Percentiles rank a stretch among this genome's conserved stretches.
phyloP scores from a whole-genome alignment of 176 grass and related monocot species.

The Bolboschoenus planiculmis region DNA sequence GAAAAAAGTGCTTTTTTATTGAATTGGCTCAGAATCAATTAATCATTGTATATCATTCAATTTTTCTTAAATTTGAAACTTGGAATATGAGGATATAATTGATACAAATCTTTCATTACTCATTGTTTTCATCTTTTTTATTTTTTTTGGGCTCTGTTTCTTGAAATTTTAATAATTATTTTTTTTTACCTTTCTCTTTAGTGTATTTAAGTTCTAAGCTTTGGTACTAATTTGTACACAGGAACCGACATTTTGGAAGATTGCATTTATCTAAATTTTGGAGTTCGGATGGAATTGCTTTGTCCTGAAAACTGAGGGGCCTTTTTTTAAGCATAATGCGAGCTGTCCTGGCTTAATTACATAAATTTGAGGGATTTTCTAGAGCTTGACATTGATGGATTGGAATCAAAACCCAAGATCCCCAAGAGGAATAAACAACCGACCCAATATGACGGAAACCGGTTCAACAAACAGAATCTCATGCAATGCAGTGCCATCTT shows the following conservation, averaged over 20 bases:
- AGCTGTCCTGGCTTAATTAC: background rate
- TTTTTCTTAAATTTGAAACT: background rate
- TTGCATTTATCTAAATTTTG: conserved; percentile 3
- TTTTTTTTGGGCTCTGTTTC: background rate
- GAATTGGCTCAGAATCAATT: background rate
- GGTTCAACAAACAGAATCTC: background rate
- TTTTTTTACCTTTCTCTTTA: background rate
- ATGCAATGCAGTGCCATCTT: background rate
- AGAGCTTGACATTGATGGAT: background rate
- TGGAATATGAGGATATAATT: background rate
- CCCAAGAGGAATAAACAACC: conserved; percentile 7
- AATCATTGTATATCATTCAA: background rate
- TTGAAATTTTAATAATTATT: background rate
- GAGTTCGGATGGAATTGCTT: background rate
- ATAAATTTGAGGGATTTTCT: background rate
- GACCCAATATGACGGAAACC: background rate
- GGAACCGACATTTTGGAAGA: background rate
- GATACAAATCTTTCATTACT: background rate
- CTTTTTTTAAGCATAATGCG: conserved; percentile 9
- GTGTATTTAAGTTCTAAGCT: background rate
- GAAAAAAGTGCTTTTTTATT: background rate
- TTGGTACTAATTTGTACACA: conserved; percentile 1
- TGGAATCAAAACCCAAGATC: conserved; percentile 9
- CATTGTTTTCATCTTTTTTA: background rate
- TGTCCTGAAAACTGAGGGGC: background rate